Conservation (phyloP, 805 yeast genomes). For the Candida bentonensis region DNA sequence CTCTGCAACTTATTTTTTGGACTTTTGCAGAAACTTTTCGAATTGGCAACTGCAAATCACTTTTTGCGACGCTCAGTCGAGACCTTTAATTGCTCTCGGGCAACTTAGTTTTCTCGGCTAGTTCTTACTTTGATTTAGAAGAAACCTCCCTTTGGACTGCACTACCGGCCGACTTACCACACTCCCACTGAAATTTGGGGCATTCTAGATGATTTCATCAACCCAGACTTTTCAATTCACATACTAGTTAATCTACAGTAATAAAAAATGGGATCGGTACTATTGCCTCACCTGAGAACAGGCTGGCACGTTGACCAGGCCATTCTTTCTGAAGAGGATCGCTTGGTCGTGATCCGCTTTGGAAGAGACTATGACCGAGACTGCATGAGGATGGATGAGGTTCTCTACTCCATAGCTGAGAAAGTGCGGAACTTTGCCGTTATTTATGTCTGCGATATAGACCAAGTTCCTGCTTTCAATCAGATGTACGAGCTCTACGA, state of each 20-base stretch:
- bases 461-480: slow-evolving; percentile 81
- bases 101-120: too few species aligned
- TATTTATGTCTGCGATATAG: slow-evolving; percentile 77
- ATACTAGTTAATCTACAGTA: background rate
- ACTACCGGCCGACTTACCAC: too few species aligned
- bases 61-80: too few species aligned
- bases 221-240: background rate
- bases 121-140: too few species aligned
- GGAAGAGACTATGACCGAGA: slow-evolving; percentile 65
- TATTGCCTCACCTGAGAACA: slow-evolving; percentile 63
- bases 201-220: too few species aligned
- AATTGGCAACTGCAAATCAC: too few species aligned
- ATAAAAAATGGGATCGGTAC: slow-evolving; percentile 59
- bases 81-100: too few species aligned
- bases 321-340: slow-evolving; percentile 71
- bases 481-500: slow-evolving; percentile 83
- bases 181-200: too few species aligned
- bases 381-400: slow-evolving; percentile 85
- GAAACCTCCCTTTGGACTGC: too few species aligned
- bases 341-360: slow-evolving; percentile 77
- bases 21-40: background rate
- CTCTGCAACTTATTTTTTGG: background rate
- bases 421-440: slow-evolving; percentile 79
- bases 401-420: slow-evolving; percentile 65
- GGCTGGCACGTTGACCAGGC: slow-evolving; percentile 99